Percentiles rank a stretch among this genome's conserved stretches.
Conservation (phyloP, 2,329 filamentous ascomycete species). For the Verticillium zaregamsianum region DNA sequence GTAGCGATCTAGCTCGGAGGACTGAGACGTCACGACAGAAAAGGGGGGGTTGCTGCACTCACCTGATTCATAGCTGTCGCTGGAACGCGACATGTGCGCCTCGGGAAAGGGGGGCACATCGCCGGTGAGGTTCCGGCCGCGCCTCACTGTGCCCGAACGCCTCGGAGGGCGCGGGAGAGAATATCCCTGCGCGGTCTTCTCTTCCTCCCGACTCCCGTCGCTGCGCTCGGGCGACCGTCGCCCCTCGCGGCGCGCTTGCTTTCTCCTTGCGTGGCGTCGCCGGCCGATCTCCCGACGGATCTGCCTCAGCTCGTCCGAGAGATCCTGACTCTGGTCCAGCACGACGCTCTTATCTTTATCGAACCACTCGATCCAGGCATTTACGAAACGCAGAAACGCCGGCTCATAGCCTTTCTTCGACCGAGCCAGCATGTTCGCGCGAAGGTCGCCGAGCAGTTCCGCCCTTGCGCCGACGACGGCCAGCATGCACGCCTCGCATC, state of each 20-base stretch:
- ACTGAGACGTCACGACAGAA: not conserved
- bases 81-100: not conserved
- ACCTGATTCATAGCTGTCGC: not conserved
- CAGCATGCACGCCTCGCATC: conserved; percentile 52
- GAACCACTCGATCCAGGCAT: conserved; percentile 38
- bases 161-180: not conserved
- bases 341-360: conserved; percentile 7
- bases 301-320: conserved; percentile 5
- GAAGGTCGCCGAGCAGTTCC: conserved; percentile 38
- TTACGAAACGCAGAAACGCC: conserved; percentile 33
- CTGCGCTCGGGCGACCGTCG: not conserved
- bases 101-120: not conserved
- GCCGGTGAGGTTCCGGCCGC: not conserved
- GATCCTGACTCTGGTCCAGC: conserved; percentile 1
- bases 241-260: not conserved
- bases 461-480: conserved; percentile 40
- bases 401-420: conserved; percentile 16
- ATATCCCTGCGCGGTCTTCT: not conserved
- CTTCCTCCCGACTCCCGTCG: not conserved
- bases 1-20: not conserved
- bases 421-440: conserved; percentile 33
- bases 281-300: conserved; percentile 1
- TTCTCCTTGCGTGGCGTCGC: not conserved
- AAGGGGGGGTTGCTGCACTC: not conserved
- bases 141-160: not conserved